Percentiles rank a stretch among this genome's conserved stretches.
Conservation (phyloP, 192 early-diverging fungal genomes). For the Gonapodya prolifera region DNA sequence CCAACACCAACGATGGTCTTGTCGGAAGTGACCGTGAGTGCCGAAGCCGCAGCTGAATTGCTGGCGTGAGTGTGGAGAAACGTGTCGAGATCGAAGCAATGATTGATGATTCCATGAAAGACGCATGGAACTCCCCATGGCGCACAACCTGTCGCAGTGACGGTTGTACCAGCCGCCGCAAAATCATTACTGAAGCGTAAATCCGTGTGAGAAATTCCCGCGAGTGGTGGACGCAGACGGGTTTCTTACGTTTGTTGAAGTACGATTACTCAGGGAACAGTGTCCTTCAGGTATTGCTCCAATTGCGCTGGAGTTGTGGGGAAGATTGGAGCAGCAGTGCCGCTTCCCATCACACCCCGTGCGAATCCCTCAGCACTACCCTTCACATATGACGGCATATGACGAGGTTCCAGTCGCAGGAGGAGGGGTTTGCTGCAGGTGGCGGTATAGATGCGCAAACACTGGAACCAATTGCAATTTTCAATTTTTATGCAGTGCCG, state of each 20-base stretch:
- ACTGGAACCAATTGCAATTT: not conserved
- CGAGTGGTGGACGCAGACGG: not conserved
- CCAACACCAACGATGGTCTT: not conserved
- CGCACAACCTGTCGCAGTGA: not conserved
- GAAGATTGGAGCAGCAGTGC: not conserved
- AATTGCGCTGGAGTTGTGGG: not conserved
- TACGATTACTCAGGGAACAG: not conserved
- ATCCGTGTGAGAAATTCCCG: not conserved
- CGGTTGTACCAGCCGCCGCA: not conserved
- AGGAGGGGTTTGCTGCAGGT: not conserved
- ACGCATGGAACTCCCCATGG: not conserved
- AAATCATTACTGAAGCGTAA: not conserved
- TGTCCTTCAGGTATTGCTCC: not conserved
- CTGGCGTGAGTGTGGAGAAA: not conserved
- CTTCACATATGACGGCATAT: not conserved
- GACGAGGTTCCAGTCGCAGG: not conserved
- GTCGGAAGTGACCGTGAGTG: not conserved
- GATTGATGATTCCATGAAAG: not conserved
- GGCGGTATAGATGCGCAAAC: not conserved
- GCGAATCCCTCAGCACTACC: not conserved
- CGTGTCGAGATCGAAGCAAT: not conserved
- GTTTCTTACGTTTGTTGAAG: not conserved
- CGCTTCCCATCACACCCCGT: not conserved
- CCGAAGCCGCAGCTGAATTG: not conserved
- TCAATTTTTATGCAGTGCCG: not conserved